Conservation (phyloP, 495 filamentous ascomycete species). For the Sabuloglossum arenarium region DNA sequence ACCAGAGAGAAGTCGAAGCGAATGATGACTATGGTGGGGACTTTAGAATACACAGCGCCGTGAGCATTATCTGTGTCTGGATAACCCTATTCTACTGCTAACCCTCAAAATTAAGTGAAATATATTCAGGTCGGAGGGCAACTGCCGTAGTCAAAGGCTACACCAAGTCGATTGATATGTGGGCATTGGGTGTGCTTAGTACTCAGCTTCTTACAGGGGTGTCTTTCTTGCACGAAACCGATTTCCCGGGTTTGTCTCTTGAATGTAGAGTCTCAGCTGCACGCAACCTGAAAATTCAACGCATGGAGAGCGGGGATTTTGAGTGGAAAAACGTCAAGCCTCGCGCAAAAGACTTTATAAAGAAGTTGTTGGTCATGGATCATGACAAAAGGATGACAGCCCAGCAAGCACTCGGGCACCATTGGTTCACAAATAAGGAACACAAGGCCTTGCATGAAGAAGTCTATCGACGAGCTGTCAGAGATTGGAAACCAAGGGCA, state of each 20-base stretch:
- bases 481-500: slow-evolving; percentile 24
- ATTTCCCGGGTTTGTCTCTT: slow-evolving; percentile 2
- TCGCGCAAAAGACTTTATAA: slow-evolving; percentile 32
- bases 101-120: slow-evolving; percentile 2
- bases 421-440: slow-evolving; percentile 32
- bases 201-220: slow-evolving; percentile 28
- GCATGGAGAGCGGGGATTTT: slow-evolving; percentile 11
- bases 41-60: slow-evolving; percentile 47
- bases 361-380: slow-evolving; percentile 28
- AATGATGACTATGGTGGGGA: slow-evolving; percentile 44
- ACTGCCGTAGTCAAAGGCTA: slow-evolving; percentile 27
- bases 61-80: slow-evolving; percentile 24
- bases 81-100: slow-evolving; percentile 2
- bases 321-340: slow-evolving; percentile 20
- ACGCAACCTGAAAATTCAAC: not conserved
- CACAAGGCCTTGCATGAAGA: slow-evolving; percentile 23
- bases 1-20: slow-evolving; percentile 17
- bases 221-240: slow-evolving; percentile 17
- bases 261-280: not conserved
- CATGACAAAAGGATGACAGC: slow-evolving; percentile 30
- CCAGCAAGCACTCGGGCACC: slow-evolving; percentile 31
- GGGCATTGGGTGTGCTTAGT: slow-evolving; percentile 36
- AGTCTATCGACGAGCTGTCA: slow-evolving; percentile 24
- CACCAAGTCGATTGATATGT: slow-evolving; percentile 40
- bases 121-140: slow-evolving; percentile 14